Percentiles rank a stretch among this genome's conserved stretches.
phyloP scores from a whole-genome alignment of 2,329 filamentous ascomycete species.

The Pseudogymnoascus sp. region DNA sequence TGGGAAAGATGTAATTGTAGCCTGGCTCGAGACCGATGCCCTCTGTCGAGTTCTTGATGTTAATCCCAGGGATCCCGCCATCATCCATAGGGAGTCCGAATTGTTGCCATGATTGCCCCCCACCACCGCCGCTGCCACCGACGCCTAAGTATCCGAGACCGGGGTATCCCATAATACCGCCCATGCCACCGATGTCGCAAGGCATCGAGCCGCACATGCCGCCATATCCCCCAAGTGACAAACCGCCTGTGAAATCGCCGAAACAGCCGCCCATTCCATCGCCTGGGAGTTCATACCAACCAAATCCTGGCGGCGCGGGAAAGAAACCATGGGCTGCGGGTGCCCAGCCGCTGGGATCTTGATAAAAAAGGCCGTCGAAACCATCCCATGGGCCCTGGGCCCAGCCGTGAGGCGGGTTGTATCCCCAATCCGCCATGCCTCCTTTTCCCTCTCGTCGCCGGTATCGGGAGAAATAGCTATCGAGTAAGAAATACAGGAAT shows the following conservation, averaged over 20 bases:
- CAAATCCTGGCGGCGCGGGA: not conserved
- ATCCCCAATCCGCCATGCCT: constrained; percentile 16
- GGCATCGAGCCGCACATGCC: not conserved
- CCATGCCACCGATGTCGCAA: not conserved
- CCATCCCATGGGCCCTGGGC: constrained; percentile 17
- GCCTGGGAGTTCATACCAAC: not conserved
- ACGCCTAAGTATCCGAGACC: not conserved
- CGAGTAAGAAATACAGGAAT: not conserved
- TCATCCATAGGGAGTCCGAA: constrained; percentile 5
- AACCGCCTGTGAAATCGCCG: not conserved
- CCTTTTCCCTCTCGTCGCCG: not conserved
- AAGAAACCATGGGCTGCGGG: not conserved
- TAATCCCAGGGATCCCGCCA: constrained; percentile 39
- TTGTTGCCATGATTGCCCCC: constrained; percentile 2
- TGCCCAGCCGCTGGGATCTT: not conserved
- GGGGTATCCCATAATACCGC: constrained; percentile 1
- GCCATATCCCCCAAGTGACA: not conserved
- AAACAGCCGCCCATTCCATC: not conserved
- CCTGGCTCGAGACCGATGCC: constrained; percentile 51
- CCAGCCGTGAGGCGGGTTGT: constrained; percentile 22
- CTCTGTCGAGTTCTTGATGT: constrained; percentile 49
- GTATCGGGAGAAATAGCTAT: not conserved
- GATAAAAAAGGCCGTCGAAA: constrained; percentile 1
- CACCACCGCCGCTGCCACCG: not conserved
- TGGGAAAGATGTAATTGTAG: constrained; percentile 54